Conservation (phyloP, 768 basidiomycete species). For the Hygrocybe coccinea region DNA sequence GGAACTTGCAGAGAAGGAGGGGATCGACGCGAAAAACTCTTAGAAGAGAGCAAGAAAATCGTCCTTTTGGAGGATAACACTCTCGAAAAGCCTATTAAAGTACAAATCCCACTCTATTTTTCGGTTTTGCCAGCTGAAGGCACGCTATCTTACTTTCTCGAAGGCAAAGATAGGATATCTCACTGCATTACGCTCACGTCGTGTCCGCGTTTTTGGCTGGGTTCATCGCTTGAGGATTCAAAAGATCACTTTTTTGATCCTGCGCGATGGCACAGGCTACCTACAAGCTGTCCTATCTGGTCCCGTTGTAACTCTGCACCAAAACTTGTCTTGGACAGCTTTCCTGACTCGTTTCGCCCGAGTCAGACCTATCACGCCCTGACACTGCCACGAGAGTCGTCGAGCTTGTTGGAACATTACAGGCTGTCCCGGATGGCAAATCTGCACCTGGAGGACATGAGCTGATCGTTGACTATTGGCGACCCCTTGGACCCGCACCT, state of each 20-base stretch:
- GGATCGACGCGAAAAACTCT: conserved; percentile 49
- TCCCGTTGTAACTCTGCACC: conserved; percentile 34
- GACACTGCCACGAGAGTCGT: conserved; percentile 87
- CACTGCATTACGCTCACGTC: conserved; percentile 53
- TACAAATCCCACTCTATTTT: conserved; percentile 9
- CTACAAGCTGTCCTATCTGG: conserved; percentile 86
- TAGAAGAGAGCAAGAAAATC: conserved; percentile 88
- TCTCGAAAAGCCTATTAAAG: conserved; percentile 70
- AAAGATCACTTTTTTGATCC: conserved; percentile 88
- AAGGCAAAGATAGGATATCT: conserved; percentile 70
- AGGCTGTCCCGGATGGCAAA: conserved; percentile 87
- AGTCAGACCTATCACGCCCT: conserved; percentile 88
- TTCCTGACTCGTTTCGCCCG: conserved; percentile 33
- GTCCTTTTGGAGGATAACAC: conserved; percentile 68
- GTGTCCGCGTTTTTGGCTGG: conserved; percentile 91
- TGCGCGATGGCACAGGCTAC: conserved; percentile 94
- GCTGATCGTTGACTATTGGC: conserved; percentile 90
- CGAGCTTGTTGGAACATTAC: conserved; percentile 80
- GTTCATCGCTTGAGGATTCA: conserved; percentile 91
- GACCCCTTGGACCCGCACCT: conserved; percentile 78
- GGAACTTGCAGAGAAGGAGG: conserved; percentile 66
- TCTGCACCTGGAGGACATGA: conserved; percentile 89
- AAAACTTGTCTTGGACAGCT: not conserved
- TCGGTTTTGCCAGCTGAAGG: not conserved
- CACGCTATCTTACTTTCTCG: not conserved